phyloP scores from a whole-genome alignment of 805 yeast genomes.

The Saccharomycopsis guyanensis region DNA sequence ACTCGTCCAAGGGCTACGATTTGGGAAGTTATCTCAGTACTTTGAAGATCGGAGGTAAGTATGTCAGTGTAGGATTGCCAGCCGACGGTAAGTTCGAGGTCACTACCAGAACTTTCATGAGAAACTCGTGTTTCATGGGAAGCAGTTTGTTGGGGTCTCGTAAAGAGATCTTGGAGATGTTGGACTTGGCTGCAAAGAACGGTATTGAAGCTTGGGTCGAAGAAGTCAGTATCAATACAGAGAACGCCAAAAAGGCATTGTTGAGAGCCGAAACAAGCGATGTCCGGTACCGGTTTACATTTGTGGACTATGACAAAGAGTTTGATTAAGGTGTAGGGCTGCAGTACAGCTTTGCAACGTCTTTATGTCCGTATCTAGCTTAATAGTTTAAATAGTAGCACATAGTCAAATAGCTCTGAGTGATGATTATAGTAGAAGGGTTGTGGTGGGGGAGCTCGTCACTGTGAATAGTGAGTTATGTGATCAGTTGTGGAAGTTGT shows the following conservation, averaged over 20 bases:
- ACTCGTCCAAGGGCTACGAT: constrained; percentile 22
- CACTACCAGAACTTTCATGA: constrained; percentile 26
- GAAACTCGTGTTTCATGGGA: constrained; percentile 36
- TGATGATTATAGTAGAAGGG: no score
- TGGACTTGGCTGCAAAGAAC: constrained; percentile 54
- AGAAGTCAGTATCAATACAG: constrained; percentile 44
- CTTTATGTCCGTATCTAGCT: no score
- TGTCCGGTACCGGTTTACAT: constrained; percentile 56
- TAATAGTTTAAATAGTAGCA: no score
- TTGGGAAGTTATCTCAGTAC: constrained; percentile 22
- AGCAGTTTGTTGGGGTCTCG: constrained; percentile 44
- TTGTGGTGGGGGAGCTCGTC: no score
- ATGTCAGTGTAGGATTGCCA: constrained; percentile 65
- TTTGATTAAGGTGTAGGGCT: constrained; percentile 8
- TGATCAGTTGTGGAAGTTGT: no score
- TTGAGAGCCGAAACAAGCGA: constrained; percentile 47
- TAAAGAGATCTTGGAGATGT: constrained; percentile 57
- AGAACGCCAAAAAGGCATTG: constrained; percentile 47
- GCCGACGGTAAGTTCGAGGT: constrained; percentile 30
- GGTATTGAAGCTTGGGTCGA: constrained; percentile 58
- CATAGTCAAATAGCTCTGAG: no score
- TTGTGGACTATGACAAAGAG: constrained; percentile 44
- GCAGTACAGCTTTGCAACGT: no score
- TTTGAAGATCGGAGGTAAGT: constrained; percentile 50
- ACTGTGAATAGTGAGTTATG: no score